A percentile compares a stretch with the other conserved stretches of the same genome.
Conservation (phyloP, 2,329 filamentous ascomycete genomes). For the Penicillium hordei region DNA sequence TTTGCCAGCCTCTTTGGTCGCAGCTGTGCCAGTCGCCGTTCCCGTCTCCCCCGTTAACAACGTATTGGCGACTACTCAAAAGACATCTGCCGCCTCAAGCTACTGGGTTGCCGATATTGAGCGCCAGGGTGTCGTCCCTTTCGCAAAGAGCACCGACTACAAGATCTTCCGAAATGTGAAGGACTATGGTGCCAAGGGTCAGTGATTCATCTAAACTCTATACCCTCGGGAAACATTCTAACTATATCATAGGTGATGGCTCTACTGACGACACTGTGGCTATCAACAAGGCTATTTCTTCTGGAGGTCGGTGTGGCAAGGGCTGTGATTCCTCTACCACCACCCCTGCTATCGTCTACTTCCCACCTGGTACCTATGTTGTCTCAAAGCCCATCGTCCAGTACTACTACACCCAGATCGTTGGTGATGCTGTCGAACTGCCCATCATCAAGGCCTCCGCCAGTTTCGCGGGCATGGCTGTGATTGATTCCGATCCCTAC, state of each 20-base stretch:
- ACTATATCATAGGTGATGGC: conserved; percentile 55
- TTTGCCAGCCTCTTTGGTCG: conserved; percentile 27
- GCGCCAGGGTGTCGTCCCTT: conserved; percentile 68
- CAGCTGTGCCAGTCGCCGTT: conserved; percentile 32
- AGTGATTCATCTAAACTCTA: conserved; percentile 38
- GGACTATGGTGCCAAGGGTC: conserved; percentile 71
- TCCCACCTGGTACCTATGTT: conserved; percentile 82
- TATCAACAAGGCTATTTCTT: conserved; percentile 79
- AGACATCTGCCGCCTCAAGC: conserved; percentile 37
- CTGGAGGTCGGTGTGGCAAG: conserved; percentile 75
- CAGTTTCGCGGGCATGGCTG: conserved; percentile 77
- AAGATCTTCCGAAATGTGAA: conserved; percentile 75
- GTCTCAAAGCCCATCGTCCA: conserved; percentile 77
- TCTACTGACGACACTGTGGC: conserved; percentile 79
- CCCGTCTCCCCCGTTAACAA: conserved; percentile 16
- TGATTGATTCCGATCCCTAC: conserved; percentile 89
- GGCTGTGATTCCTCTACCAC: conserved; percentile 81
- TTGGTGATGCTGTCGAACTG: conserved; percentile 72
- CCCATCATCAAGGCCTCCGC: conserved; percentile 74
- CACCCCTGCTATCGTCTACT: conserved; percentile 86
- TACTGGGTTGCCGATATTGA: conserved; percentile 74
- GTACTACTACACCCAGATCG: conserved; percentile 90
- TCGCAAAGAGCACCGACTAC: conserved; percentile 58
- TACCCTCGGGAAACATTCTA: conserved; percentile 12
- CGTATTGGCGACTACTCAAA: conserved; percentile 11